Evolutionary conservation across 23 red algal species (phyloP).

Genomic region (Gracilaria caudata): DNA sequence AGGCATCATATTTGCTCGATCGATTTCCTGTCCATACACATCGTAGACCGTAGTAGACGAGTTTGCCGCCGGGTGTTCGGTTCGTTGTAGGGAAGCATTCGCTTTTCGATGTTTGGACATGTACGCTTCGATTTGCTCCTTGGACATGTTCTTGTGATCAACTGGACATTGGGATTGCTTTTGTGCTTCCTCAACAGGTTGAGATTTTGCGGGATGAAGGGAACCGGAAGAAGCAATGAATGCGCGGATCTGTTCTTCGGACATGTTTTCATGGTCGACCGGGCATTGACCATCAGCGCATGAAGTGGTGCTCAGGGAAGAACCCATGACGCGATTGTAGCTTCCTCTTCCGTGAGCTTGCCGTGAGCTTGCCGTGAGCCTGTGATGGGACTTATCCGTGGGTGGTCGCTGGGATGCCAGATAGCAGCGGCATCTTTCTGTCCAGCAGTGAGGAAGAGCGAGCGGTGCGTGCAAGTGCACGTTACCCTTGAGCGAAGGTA

Average conservation of each 20-base stretch:
- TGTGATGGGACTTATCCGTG: no score
- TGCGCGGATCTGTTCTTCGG: conserved; percentile 27
- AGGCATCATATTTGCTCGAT: conserved; percentile 79
- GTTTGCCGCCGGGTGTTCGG: neutral
- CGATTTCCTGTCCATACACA: conserved; percentile 78
- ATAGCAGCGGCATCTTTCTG: no score
- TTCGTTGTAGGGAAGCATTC: neutral
- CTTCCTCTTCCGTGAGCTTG: no score
- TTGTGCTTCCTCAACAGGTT: neutral
- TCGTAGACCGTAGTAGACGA: conserved; percentile 54
- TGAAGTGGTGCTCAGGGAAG: neutral
- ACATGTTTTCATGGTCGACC: conserved; percentile 61
- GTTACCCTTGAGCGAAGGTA: no score
- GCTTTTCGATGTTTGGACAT: conserved; percentile 25
- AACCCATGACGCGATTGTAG: neutral
- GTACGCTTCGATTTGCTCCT: conserved; percentile 48
- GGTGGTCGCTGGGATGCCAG: no score
- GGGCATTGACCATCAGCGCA: conserved; percentile 40
- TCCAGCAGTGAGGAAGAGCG: no score
- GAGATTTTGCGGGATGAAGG: neutral
- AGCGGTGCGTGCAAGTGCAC: no score
- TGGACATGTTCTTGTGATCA: conserved; percentile 69
- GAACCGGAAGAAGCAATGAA: conserved; percentile 18
- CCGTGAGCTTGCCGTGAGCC: no score
- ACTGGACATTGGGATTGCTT: conserved; percentile 51